These are phyloP conservation scores for Leishmania tarentolae DNA, from an alignment of 208 protist species.

Conservation along the genomic window DNA sequence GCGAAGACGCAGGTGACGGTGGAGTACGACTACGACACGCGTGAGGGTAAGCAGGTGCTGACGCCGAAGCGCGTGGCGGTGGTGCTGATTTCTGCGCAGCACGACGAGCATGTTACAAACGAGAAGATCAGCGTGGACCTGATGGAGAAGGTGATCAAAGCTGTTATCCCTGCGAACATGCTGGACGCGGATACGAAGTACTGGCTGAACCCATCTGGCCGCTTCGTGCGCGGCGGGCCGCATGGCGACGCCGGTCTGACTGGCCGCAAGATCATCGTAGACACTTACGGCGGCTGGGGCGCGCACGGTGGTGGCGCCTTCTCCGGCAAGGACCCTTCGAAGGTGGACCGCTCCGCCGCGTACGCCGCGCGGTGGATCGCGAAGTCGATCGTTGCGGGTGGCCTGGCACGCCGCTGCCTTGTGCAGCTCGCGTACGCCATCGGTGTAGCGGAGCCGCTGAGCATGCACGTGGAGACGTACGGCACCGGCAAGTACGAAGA, in stretches of 20 bases:
- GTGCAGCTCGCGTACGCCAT: slow-evolving; percentile 99
- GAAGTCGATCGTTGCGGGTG: slow-evolving; percentile 98
- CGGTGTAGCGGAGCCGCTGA: slow-evolving; percentile 98
- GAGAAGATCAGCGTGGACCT: slow-evolving; percentile 94
- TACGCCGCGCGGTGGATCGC: slow-evolving; percentile 99
- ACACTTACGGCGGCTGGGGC: slow-evolving; percentile 99
- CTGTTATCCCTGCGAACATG: slow-evolving; percentile 94
- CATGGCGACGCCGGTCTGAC: slow-evolving; percentile 99
- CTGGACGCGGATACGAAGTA: slow-evolving; percentile 97
- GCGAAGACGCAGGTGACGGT: slow-evolving; percentile 99
- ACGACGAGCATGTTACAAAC: slow-evolving; percentile 95
- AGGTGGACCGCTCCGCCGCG: slow-evolving; percentile 99
- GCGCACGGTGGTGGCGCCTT: slow-evolving; percentile 99
- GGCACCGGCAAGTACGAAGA: slow-evolving; percentile 94
- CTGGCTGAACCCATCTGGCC: slow-evolving; percentile 99
- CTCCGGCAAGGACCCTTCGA: slow-evolving; percentile 99
- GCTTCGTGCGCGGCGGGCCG: slow-evolving; percentile 99
- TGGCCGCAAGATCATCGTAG: slow-evolving; percentile 99
- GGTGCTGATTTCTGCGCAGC: slow-evolving; percentile 99
- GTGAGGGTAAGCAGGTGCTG: slow-evolving; percentile 81
- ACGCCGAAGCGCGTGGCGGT: slow-evolving; percentile 96
- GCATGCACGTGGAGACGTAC: slow-evolving; percentile 99
- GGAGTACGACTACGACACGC: slow-evolving; percentile 96
- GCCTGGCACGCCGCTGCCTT: slow-evolving; percentile 93
- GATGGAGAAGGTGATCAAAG: slow-evolving; percentile 95